Base-by-base conservation (phyloP, 2,329 filamentous ascomycete species). In the Hypoxylon sp. region DNA sequence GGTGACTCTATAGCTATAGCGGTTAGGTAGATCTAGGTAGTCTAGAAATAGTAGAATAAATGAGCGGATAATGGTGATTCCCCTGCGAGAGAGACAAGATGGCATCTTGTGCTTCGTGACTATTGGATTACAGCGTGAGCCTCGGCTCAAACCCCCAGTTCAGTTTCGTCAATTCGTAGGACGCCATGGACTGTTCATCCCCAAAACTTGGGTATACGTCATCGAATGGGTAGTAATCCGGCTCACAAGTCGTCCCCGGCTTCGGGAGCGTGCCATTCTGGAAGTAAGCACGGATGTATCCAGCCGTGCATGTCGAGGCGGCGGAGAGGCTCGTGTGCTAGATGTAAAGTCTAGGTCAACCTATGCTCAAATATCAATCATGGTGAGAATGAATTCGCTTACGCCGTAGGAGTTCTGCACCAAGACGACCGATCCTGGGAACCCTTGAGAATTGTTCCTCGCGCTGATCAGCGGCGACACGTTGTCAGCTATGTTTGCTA, bases 391-490 rank as follows among this genome's bases (percentile, higher is more conserved):
- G 32, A 16, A 11, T 9, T 30, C 8, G 74, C 81, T 75, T 77
- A 84, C 83, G 3, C 84, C 84, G 40, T 82, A 85, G 0, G 81
- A 81, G 45, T 85, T 81, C 68, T 85, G 83, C 11, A 81, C 77
- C 24, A 86, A 71, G 4, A 86, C 74, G 0, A 79, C 77, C 0
- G 83, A 84, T 12, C 78, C 79, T 0, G 77, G 77, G 52, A 85
- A 86, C 0, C 78, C 70, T 3, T 64, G 57, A 1, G 76, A 71
- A 45, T 78, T 78, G 18, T 70, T 70, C 1, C 58, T 58, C 0
- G 77, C 77, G 36, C 74, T 77, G 9, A 73, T 55, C 4, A 77
- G 68, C 0, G 78, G 77, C 6, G 76, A 71, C 11, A 79, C 71
- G 36, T 79, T 79, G 49, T 79, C 78, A 14, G 74, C 75, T 26